These are phyloP conservation scores for Volvariella surrecta DNA, from an alignment of 1,284 basidiomycete species.

Conservation along the genomic window DNA sequence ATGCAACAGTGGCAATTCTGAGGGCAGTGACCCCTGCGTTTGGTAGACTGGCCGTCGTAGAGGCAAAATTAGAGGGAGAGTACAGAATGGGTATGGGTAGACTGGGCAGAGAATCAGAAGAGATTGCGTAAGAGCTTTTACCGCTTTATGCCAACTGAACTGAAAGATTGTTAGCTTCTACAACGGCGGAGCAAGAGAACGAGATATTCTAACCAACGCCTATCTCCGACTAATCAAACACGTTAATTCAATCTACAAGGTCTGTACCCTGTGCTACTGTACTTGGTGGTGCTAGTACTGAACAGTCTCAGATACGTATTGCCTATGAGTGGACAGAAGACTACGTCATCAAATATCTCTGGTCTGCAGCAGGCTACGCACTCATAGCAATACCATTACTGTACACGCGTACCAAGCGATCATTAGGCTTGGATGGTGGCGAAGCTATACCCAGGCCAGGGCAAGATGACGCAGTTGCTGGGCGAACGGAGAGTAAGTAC, in stretches of 20 bases:
- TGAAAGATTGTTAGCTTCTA: conserved; percentile 61
- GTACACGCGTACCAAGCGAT: conserved; percentile 40
- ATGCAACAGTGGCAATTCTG: conserved; percentile 77
- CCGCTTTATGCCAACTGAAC: neutral
- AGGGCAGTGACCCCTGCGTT: conserved; percentile 90
- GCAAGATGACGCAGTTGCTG: conserved; percentile 31
- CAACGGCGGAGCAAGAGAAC: conserved; percentile 81
- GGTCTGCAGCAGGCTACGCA: conserved; percentile 86
- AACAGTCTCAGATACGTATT: conserved; percentile 52
- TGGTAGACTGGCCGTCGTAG: conserved; percentile 84
- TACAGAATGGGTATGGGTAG: conserved; percentile 86
- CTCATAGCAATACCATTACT: conserved; percentile 86
- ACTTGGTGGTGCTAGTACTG: neutral
- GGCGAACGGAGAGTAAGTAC: conserved; percentile 36
- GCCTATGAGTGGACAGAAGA: conserved; percentile 90
- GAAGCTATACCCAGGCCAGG: conserved; percentile 4
- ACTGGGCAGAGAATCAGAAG: conserved; percentile 87
- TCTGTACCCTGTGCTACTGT: conserved; percentile 18
- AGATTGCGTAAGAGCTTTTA: conserved; percentile 69
- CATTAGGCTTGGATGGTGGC: conserved; percentile 36
- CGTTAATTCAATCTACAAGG: conserved; percentile 89
- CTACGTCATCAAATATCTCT: conserved; percentile 90
- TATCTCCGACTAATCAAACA: conserved; percentile 83
- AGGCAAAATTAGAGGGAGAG: conserved; percentile 84
- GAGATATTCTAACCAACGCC: conserved; percentile 73